phyloP scores from a whole-genome alignment of 305 asterid genomes.

The Plantago coronopus region DNA sequence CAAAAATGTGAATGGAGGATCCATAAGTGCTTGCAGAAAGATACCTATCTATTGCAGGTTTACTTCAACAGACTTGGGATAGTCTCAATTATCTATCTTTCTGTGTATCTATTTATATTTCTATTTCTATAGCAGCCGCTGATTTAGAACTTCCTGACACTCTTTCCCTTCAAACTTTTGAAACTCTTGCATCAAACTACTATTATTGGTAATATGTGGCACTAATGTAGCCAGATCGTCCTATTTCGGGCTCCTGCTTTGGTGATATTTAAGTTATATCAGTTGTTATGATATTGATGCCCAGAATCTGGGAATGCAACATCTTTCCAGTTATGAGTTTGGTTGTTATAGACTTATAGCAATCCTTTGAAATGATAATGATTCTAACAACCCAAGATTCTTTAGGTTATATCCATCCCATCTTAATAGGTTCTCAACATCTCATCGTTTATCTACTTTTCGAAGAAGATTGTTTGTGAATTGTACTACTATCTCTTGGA shows the following conservation, averaged over 20 bases:
- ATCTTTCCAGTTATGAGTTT: no score
- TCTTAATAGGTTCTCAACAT: no score
- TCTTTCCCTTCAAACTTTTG: conserved; percentile 10
- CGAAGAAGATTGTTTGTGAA: no score
- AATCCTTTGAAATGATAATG: no score
- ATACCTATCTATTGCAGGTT: neutral
- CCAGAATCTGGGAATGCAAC: neutral
- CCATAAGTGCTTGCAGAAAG: conserved; percentile 10
- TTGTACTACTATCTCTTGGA: no score
- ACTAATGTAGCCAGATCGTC: conserved; percentile 5
- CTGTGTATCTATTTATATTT: conserved; percentile 15
- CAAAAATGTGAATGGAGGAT: conserved; percentile 47
- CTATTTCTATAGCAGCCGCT: neutral
- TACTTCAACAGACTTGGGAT: conserved; percentile 9
- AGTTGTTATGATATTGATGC: neutral
- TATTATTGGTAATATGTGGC: conserved; percentile 6
- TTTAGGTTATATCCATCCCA: no score
- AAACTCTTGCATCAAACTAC: conserved; percentile 1
- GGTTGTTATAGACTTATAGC: no score
- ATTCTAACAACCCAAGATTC: no score
- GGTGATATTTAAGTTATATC: neutral
- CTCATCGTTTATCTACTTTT: no score
- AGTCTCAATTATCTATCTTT: conserved; percentile 17
- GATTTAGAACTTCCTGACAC: conserved; percentile 1
- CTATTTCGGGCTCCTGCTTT: neutral